Conservation (phyloP, 2,329 filamentous ascomycete genomes). For the Arthrobotrys entomopaga region DNA sequence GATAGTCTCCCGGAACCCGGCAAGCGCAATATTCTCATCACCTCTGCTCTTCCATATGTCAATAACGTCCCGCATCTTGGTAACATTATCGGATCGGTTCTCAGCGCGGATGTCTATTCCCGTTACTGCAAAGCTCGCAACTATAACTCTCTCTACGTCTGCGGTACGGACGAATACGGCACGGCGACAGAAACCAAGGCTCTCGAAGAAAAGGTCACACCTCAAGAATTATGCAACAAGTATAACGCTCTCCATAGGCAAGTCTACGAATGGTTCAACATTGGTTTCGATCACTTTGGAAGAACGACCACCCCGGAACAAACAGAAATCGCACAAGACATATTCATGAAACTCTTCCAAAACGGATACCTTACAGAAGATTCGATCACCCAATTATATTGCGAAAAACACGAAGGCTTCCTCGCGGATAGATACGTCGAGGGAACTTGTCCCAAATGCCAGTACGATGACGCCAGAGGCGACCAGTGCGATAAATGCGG, state of each 20-base stretch:
- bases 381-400: constrained; percentile 89
- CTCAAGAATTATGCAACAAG: constrained; percentile 87
- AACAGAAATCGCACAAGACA: constrained; percentile 90
- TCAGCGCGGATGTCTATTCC: constrained; percentile 87
- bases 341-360: constrained; percentile 86
- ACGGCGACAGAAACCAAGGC: constrained; percentile 97
- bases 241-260: constrained; percentile 90
- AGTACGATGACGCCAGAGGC: constrained; percentile 75
- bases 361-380: constrained; percentile 90
- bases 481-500: constrained; percentile 82
- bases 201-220: constrained; percentile 83
- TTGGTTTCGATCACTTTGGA: constrained; percentile 93
- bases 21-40: constrained; percentile 88
- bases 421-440: constrained; percentile 88
- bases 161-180: constrained; percentile 92
- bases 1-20: constrained; percentile 69
- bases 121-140: constrained; percentile 80
- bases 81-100: constrained; percentile 86
- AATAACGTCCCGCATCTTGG: constrained; percentile 84
- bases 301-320: constrained; percentile 89
- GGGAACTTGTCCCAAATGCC: constrained; percentile 76
- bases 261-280: constrained; percentile 96
- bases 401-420: constrained; percentile 79
- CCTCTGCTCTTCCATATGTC: constrained; percentile 88
- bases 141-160: constrained; percentile 82